Conservation (phyloP, 305 asterid genomes). For the Fraxinus velutina region DNA sequence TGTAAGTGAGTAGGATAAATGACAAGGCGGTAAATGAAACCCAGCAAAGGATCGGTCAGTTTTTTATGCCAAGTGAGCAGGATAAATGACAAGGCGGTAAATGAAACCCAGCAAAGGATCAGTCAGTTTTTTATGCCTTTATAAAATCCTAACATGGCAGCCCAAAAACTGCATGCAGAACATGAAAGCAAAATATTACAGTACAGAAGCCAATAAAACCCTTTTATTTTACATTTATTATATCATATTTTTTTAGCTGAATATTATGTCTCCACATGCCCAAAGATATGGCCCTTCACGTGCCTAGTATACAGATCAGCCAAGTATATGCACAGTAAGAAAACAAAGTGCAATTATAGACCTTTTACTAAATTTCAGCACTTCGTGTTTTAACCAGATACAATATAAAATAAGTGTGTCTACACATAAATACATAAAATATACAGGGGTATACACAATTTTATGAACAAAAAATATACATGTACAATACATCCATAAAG, state of each 20-base stretch:
- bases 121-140: conserved; percentile 15
- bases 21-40: not conserved
- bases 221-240: not conserved
- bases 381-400: not conserved
- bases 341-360: not conserved
- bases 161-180: not conserved
- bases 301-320: not conserved
- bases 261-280: not conserved
- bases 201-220: not conserved
- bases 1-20: conserved; percentile 21
- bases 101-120: not conserved
- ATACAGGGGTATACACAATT: not conserved
- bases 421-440: not conserved
- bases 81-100: no score
- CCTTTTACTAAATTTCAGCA: not conserved
- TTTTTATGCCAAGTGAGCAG: no score
- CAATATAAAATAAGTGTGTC: not conserved
- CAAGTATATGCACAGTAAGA: not conserved
- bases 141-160: conserved; percentile 11
- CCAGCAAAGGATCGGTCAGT: no score
- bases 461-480: not conserved
- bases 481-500: not conserved
- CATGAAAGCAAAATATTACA: conserved; percentile 9
- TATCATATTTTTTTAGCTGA: not conserved
- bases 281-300: not conserved